Conservation (phyloP, 1,284 basidiomycete species). For the Cryptococcus hybrid region DNA sequence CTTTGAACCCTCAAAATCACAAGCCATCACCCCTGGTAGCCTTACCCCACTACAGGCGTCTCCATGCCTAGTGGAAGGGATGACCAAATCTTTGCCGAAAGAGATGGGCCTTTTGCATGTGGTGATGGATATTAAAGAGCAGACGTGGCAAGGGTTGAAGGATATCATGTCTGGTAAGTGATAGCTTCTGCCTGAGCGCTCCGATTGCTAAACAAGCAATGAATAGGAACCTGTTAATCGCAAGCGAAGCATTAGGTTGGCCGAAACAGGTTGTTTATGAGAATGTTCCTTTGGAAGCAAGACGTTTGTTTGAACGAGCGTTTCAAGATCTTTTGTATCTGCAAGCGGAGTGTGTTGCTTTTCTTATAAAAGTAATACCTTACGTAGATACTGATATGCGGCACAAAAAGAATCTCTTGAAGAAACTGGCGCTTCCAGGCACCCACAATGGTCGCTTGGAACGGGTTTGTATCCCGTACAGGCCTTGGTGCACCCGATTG, state of each 20-base stretch:
- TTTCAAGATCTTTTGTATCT: conserved; percentile 72
- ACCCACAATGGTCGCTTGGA: conserved; percentile 36
- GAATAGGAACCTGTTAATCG: conserved; percentile 60
- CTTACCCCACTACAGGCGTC: conserved; percentile 60
- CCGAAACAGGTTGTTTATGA: conserved; percentile 68
- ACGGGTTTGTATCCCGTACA: conserved; percentile 74
- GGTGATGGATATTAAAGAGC: conserved; percentile 58
- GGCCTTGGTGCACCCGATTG: conserved; percentile 78
- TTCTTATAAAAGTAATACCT: not conserved
- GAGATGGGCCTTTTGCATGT: conserved; percentile 54
- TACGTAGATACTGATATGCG: not conserved
- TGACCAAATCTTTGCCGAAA: conserved; percentile 45
- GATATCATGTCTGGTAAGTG: conserved; percentile 61
- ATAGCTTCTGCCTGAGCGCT: conserved; percentile 11
- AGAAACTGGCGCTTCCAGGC: conserved; percentile 18
- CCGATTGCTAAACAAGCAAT: not conserved
- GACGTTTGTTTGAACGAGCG: conserved; percentile 66
- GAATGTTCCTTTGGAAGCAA: conserved; percentile 54
- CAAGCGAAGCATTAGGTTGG: conserved; percentile 75
- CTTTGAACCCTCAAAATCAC: conserved; percentile 40
- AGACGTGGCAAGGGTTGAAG: conserved; percentile 74
- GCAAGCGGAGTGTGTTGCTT: conserved; percentile 64
- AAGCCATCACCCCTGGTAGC: conserved; percentile 50
- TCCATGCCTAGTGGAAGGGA: conserved; percentile 63
- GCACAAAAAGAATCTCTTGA: conserved; percentile 55